Conservation (phyloP, 768 basidiomycete genomes). For the Strobilomyces dryophilus region DNA sequence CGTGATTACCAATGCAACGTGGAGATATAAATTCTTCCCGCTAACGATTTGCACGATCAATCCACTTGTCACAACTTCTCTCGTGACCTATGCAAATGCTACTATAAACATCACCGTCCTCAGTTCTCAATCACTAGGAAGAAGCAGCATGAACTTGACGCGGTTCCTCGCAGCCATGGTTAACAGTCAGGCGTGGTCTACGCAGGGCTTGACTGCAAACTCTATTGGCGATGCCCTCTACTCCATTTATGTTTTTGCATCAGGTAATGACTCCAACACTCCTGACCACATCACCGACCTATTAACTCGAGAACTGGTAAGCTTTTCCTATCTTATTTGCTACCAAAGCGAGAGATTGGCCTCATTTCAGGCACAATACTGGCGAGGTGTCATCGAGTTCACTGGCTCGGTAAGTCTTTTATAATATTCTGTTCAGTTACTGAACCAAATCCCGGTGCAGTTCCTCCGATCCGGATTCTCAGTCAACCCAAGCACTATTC, state of each 20-base stretch:
- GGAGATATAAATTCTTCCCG: slow-evolving; percentile 16
- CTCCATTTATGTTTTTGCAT: slow-evolving; percentile 3
- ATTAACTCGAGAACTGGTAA: slow-evolving; percentile 4
- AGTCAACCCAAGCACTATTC: background rate
- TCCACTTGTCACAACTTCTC: slow-evolving; percentile 8
- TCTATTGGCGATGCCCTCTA: slow-evolving; percentile 18
- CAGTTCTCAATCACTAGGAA: background rate
- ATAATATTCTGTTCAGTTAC: too few species aligned
- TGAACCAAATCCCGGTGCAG: background rate
- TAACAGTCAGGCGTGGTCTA: slow-evolving; percentile 1
- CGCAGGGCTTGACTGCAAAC: slow-evolving; percentile 14
- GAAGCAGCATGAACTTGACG: slow-evolving; percentile 1
- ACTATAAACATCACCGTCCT: background rate
- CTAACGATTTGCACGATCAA: slow-evolving; percentile 5
- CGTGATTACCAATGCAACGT: background rate
- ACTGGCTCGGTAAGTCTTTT: too few species aligned
- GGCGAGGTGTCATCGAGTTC: too few species aligned
- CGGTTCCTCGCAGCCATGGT: slow-evolving; percentile 10
- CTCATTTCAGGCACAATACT: too few species aligned
- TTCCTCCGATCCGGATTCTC: slow-evolving; percentile 11
- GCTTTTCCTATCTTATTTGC: background rate
- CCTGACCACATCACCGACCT: background rate
- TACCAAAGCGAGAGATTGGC: too few species aligned
- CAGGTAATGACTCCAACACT: background rate
- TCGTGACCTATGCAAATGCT: slow-evolving; percentile 9